phyloP scores from a whole-genome alignment of 352 stramenopile species.

The Blastocystis sp. region DNA sequence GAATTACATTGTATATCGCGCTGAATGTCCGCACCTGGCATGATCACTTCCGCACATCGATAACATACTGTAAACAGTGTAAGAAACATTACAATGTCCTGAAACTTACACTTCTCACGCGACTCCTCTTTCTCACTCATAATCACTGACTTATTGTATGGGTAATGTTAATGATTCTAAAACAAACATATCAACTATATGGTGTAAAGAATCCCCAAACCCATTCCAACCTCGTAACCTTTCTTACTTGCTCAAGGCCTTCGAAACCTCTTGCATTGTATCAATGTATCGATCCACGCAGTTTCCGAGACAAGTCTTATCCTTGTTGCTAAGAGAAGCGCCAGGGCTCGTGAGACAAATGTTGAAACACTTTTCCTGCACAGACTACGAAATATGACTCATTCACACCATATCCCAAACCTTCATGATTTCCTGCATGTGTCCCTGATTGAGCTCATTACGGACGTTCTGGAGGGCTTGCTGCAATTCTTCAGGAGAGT shows the following conservation, averaged over 20 bases:
- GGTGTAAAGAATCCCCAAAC: too few relatives aligned
- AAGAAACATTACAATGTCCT: not conserved
- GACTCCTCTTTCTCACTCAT: not conserved
- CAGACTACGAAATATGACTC: conserved; percentile 62
- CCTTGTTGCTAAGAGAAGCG: conserved; percentile 78
- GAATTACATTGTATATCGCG: conserved; percentile 70
- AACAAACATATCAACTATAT: not conserved
- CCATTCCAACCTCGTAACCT: too few relatives aligned
- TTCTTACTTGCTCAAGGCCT: conserved; percentile 69
- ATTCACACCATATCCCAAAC: conserved; percentile 55
- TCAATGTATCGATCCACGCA: conserved; percentile 82
- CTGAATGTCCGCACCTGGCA: not conserved
- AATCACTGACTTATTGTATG: not conserved
- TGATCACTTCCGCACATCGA: not conserved
- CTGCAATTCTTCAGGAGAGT: conserved; percentile 39
- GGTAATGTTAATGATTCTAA: not conserved
- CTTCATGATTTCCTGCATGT: conserved; percentile 76
- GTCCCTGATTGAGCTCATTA: conserved; percentile 75
- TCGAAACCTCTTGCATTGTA: conserved; percentile 79
- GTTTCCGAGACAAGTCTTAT: conserved; percentile 78
- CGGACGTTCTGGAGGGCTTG: conserved; percentile 69
- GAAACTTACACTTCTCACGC: conserved; percentile 1
- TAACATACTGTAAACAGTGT: not conserved
- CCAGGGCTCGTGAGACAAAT: conserved; percentile 76
- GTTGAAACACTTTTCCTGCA: conserved; percentile 82